These are phyloP conservation scores for Puccinia triticina DNA, from an alignment of 1,284 basidiomycete species.

Conservation along the genomic window DNA sequence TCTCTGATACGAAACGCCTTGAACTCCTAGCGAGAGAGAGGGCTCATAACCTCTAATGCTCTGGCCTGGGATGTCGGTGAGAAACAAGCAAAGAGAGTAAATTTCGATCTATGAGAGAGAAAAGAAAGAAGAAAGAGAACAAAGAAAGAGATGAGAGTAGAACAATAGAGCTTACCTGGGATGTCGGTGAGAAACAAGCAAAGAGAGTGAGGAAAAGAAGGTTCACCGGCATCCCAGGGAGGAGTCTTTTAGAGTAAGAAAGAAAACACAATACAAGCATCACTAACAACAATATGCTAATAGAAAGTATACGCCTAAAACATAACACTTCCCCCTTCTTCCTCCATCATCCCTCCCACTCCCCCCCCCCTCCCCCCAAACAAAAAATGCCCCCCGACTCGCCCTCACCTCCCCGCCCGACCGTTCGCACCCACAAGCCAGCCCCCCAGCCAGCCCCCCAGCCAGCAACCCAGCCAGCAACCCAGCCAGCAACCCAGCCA, in stretches of 20 bases:
- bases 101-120: background rate
- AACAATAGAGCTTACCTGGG: background rate
- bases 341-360: too few relatives aligned
- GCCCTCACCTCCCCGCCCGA: too few relatives aligned
- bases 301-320: too few relatives aligned
- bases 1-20: background rate
- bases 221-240: background rate
- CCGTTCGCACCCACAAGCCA: too few relatives aligned
- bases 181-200: background rate
- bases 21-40: background rate
- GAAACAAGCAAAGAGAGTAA: background rate
- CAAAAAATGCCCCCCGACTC: too few relatives aligned
- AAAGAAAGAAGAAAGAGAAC: background rate
- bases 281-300: background rate
- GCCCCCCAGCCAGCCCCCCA: too few relatives aligned
- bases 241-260: background rate
- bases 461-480: too few relatives aligned
- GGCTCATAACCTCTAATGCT: background rate
- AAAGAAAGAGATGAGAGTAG: background rate
- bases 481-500: too few relatives aligned
- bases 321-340: too few relatives aligned
- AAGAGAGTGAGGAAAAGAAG: slow-evolving; percentile 9
- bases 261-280: background rate
- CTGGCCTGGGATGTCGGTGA: background rate
- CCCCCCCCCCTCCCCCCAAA: too few relatives aligned